Conservation (phyloP, 345 rosid genomes). For the Hibiscus syriacus region DNA sequence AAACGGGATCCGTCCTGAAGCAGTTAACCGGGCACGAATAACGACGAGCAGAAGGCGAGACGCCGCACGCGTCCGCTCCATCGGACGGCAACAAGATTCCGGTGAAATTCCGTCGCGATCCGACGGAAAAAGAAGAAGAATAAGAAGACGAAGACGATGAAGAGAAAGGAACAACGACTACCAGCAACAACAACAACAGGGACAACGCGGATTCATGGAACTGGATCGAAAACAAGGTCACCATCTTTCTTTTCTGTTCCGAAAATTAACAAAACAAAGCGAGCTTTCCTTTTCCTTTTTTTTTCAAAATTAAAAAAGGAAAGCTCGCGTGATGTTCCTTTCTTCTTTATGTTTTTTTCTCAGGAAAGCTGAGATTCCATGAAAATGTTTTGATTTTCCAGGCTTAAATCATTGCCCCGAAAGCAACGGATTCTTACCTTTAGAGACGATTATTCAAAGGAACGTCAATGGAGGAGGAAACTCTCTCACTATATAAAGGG, state of each 20-base stretch:
- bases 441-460: background rate
- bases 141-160: background rate
- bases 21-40: constrained; percentile 78
- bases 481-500: background rate
- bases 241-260: background rate
- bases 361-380: background rate
- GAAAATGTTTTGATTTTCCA: background rate
- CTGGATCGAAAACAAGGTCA: background rate
- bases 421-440: no score
- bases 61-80: constrained; percentile 16
- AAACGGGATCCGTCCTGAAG: constrained; percentile 81
- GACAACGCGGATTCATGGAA: background rate
- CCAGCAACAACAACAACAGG: background rate
- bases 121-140: background rate
- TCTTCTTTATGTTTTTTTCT: no score
- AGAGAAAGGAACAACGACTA: background rate
- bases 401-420: no score
- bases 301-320: background rate
- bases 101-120: background rate
- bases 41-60: background rate
- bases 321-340: background rate
- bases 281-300: constrained; percentile 4
- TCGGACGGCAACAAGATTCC: constrained; percentile 25
- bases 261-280: background rate
- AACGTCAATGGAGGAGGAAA: background rate